These are phyloP conservation scores for Botryotinia globosa DNA, from an alignment of 2,329 filamentous ascomycete genomes.

Conservation along the genomic window DNA sequence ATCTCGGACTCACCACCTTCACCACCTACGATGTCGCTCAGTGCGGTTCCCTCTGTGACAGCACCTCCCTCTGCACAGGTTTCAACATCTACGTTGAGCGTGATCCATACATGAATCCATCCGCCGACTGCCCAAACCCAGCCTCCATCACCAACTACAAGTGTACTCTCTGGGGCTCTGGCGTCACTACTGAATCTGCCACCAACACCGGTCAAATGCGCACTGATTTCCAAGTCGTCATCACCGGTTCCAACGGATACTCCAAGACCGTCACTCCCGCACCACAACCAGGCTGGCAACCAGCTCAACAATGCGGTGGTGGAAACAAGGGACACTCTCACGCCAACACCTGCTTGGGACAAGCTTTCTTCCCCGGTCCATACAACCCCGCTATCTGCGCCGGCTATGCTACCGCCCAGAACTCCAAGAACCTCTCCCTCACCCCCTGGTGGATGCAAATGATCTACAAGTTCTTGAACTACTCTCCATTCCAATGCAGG, in stretches of 20 bases:
- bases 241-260: constrained; percentile 45
- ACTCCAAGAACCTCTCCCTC: constrained; percentile 19
- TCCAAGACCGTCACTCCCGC: constrained; percentile 26
- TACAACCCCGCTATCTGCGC: constrained; percentile 28
- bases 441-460: constrained; percentile 10
- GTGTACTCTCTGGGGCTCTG: constrained; percentile 39
- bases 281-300: constrained; percentile 23
- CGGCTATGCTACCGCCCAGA: constrained; percentile 25
- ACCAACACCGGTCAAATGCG: constrained; percentile 39
- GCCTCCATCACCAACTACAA: constrained; percentile 38
- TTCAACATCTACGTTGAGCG: constrained; percentile 41
- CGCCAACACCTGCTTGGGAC: constrained; percentile 27
- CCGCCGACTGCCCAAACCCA: constrained; percentile 37
- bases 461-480: constrained; percentile 8
- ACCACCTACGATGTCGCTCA: constrained; percentile 32
- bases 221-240: constrained; percentile 41
- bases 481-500: constrained; percentile 26
- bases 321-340: constrained; percentile 25
- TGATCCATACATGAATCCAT: constrained; percentile 37
- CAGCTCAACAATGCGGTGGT: constrained; percentile 23
- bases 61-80: constrained; percentile 30
- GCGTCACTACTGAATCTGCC: constrained; percentile 33
- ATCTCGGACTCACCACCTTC: constrained; percentile 33
- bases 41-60: constrained; percentile 34
- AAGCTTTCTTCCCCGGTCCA: constrained; percentile 28